phyloP scores from a whole-genome alignment of 2,329 filamentous ascomycete genomes.

The Neofusicoccum sp. region DNA sequence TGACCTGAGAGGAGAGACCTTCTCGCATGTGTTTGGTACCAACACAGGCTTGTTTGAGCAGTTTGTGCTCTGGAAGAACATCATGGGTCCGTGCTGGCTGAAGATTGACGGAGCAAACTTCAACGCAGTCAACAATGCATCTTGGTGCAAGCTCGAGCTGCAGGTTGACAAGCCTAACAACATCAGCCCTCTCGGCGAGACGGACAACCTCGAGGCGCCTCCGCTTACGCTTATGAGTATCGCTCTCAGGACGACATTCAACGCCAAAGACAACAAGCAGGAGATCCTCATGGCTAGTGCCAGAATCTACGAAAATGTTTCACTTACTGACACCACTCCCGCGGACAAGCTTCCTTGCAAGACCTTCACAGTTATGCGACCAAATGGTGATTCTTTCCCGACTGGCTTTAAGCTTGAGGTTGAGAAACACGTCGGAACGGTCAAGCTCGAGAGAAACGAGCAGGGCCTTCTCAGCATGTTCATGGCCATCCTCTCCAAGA shows the following conservation, averaged over 20 bases:
- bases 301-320: conserved; percentile 87
- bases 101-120: conserved; percentile 87
- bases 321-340: conserved; percentile 80
- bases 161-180: conserved; percentile 74
- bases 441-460: conserved; percentile 81
- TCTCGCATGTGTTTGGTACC: conserved; percentile 88
- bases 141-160: conserved; percentile 94
- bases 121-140: conserved; percentile 80
- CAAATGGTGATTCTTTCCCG: conserved; percentile 72
- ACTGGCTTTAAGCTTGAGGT: conserved; percentile 79
- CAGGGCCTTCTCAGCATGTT: conserved; percentile 83
- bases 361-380: conserved; percentile 88
- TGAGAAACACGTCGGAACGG: conserved; percentile 70
- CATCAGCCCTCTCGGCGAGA: conserved; percentile 70
- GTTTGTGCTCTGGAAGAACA: conserved; percentile 97
- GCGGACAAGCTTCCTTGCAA: conserved; percentile 85
- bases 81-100: conserved; percentile 98
- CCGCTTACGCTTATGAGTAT: conserved; percentile 96
- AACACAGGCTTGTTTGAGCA: conserved; percentile 96
- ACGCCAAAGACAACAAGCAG: conserved; percentile 90
- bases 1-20: conserved; percentile 77
- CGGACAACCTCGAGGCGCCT: conserved; percentile 77
- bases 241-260: conserved; percentile 82
- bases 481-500: conserved; percentile 79
- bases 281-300: conserved; percentile 91